Evolutionary conservation across 2,329 filamentous ascomycete genomes (phyloP), one percentile per base, ranked within the genome.

Genomic region (Drechslerella dactyloides): DNA sequence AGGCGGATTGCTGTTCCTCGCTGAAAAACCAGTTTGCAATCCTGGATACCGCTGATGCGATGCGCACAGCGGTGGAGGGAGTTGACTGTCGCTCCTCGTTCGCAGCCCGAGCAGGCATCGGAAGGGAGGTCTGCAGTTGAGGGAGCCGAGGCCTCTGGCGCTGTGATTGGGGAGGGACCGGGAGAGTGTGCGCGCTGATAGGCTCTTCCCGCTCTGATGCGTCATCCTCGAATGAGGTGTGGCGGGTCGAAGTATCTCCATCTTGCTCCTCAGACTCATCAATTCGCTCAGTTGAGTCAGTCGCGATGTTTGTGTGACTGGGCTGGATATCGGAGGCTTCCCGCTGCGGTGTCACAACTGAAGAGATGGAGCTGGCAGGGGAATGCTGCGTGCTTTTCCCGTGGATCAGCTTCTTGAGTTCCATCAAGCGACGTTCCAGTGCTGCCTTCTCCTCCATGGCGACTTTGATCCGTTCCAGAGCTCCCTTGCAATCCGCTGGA

Each of bases 1-100:
- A 56, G 5, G 59, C 46, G 15, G 65, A 62, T 7, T 44, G 58
- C 21, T 64, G 50, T 23, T 64, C 62, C 40, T 60, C 63, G 15
- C 69, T 61, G 27, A 73, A 73, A 10, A 73, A 52, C 69, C 69
- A 73, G 56, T 66, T 73, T 33, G 69, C 60, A 19, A 73, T 73
- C 19, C 69, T 65, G 17, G 61, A 65, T 7, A 73, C 69, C 1
- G 69, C 69, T 27, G 69, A 73, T 8, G 69, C 60, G n/a, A 73
- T 56, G 42, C 69, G 42, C 5, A 61, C 69, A 2, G 69, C 69
- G 24, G 69, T 65, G 11, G 69, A 65, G 6, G 69, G 66, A 11
- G 66, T 70, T 19, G 17, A 37, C 40, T 54, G 46, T n/a, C 50
- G 46, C n/a, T 70, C 66, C n/a, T 70, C 66, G 23, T 17, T 57